phyloP scores from a whole-genome alignment of 768 basidiomycete species.

The Leccinum broughii region DNA sequence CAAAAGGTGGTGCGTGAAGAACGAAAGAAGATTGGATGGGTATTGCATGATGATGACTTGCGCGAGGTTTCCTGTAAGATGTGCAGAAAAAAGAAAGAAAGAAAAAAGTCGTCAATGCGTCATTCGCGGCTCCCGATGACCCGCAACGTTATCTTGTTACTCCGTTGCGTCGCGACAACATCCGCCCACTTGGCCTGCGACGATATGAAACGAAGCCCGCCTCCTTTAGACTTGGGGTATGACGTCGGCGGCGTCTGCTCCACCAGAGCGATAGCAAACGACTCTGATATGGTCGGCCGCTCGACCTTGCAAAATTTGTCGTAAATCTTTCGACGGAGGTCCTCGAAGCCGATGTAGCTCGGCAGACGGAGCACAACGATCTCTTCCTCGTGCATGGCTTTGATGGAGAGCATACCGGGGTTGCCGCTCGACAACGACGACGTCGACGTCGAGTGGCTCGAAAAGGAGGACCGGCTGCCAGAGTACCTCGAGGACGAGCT shows the following conservation, averaged over 20 bases:
- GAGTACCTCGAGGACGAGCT: slow-evolving; percentile 11
- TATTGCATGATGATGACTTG: not conserved
- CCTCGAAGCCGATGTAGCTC: slow-evolving; percentile 46
- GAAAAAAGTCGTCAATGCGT: not conserved
- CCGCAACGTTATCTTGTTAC: slow-evolving; percentile 60
- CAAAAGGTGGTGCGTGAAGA: not conserved
- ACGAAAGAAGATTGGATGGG: not conserved
- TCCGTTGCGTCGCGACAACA: slow-evolving; percentile 41
- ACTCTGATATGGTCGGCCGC: slow-evolving; percentile 49
- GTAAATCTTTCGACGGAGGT: slow-evolving; percentile 57
- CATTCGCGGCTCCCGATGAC: slow-evolving; percentile 39
- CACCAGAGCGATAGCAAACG: slow-evolving; percentile 58
- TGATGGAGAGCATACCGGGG: slow-evolving; percentile 48
- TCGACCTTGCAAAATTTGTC: slow-evolving; percentile 70
- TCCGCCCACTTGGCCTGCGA: slow-evolving; percentile 64
- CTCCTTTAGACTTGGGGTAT: not conserved
- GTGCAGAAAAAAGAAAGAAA: not conserved
- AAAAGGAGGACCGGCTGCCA: slow-evolving; percentile 30
- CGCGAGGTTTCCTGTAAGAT: not conserved
- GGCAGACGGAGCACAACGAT: slow-evolving; percentile 63
- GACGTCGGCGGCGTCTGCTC: slow-evolving; percentile 34
- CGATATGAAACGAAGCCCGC: slow-evolving; percentile 46
- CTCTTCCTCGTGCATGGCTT: slow-evolving; percentile 60
- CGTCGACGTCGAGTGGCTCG: slow-evolving; percentile 38
- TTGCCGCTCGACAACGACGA: slow-evolving; percentile 33